Evolutionary conservation across 1,284 basidiomycete genomes (phyloP).

Genomic region (Trametes sp.): DNA sequence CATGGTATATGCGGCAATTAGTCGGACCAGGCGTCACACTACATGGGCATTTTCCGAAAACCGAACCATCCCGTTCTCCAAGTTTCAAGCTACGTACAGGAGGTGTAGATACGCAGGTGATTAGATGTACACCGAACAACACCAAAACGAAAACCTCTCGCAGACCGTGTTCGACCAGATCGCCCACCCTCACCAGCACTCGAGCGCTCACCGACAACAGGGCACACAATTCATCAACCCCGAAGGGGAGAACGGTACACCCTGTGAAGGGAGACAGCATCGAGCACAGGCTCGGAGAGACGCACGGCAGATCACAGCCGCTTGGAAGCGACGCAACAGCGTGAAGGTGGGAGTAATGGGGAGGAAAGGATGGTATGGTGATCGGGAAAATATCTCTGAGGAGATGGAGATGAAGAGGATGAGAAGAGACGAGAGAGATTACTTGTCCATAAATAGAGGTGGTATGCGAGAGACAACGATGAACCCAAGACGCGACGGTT

Average conservation of each 20-base stretch:
- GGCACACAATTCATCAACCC: slow-evolving; percentile 48
- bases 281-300: slow-evolving; percentile 25
- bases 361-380: slow-evolving; percentile 1
- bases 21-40: no score
- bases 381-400: slow-evolving; percentile 15
- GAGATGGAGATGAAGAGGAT: slow-evolving; percentile 18
- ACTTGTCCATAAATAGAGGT: slow-evolving; percentile 36
- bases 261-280: slow-evolving; percentile 39
- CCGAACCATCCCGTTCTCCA: slow-evolving; percentile 17
- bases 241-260: slow-evolving; percentile 46
- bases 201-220: slow-evolving; percentile 49
- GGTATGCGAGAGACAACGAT: slow-evolving; percentile 35
- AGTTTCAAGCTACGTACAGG: slow-evolving; percentile 26
- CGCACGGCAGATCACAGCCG: not conserved
- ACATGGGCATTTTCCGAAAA: slow-evolving; percentile 5
- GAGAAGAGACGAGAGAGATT: slow-evolving; percentile 30
- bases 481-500: slow-evolving; percentile 30
- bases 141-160: not conserved
- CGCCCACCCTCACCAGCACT: slow-evolving; percentile 14
- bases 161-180: not conserved
- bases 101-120: slow-evolving; percentile 15
- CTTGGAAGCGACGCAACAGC: slow-evolving; percentile 9
- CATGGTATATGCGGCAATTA: no score
- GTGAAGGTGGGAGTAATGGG: slow-evolving; percentile 12
- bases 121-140: slow-evolving; percentile 6